phyloP scores from a whole-genome alignment of 2,329 filamentous ascomycete genomes.

The Cyphellophora attinorum region DNA sequence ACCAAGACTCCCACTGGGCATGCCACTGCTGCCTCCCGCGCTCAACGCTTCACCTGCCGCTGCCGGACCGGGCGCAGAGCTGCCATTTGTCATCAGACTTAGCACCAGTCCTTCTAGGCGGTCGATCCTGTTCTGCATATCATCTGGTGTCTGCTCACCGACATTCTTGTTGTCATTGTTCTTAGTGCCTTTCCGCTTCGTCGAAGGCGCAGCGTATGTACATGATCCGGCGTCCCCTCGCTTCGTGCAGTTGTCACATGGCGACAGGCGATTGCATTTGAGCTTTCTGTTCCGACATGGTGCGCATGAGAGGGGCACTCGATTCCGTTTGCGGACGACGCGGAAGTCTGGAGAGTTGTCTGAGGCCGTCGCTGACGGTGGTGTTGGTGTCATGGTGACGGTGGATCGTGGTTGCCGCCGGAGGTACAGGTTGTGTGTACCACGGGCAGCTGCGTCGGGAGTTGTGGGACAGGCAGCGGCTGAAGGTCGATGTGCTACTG shows the following conservation, averaged over 20 bases:
- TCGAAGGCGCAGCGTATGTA: conserved; percentile 65
- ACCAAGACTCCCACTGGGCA: conserved; percentile 26
- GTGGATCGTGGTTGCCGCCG: too few relatives aligned
- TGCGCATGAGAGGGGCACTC: conserved; percentile 82
- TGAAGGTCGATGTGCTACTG: too few relatives aligned
- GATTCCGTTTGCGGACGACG: conserved; percentile 83
- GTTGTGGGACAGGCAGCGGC: too few relatives aligned
- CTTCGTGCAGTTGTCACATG: conserved; percentile 91
- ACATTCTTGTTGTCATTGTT: conserved; percentile 43
- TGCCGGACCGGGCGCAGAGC: conserved; percentile 48
- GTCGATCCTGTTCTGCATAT: conserved; percentile 98
- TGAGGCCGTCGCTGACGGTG: conserved; percentile 60
- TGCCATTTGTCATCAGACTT: conserved; percentile 85
- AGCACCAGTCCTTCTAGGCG: conserved; percentile 84
- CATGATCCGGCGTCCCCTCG: conserved; percentile 72
- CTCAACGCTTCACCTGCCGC: conserved; percentile 44
- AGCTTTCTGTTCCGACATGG: conserved; percentile 86
- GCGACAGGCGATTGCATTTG: conserved; percentile 87
- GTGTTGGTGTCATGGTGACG: conserved; percentile 64
- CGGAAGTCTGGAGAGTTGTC: conserved; percentile 72
- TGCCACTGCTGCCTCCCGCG: conserved; percentile 28
- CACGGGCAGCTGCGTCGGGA: too few relatives aligned
- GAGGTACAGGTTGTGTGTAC: too few relatives aligned
- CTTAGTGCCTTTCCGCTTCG: conserved; percentile 57
- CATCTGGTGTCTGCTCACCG: conserved; percentile 65